These are phyloP conservation scores for Penstemon eatonii DNA, from an alignment of 257 asterid genomes.

Conservation along the genomic window DNA sequence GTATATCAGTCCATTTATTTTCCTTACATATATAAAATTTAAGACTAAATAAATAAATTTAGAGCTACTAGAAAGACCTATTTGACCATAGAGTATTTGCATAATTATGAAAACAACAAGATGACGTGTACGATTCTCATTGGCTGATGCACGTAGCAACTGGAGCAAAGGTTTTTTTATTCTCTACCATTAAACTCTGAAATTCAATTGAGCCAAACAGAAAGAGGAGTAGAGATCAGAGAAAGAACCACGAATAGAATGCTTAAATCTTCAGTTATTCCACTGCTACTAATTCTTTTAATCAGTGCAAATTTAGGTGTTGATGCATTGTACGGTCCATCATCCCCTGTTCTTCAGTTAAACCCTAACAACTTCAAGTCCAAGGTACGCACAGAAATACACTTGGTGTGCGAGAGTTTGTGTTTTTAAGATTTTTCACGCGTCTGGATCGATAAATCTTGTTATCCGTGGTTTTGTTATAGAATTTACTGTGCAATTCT, in stretches of 20 bases:
- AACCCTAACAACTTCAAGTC: conserved; percentile 89
- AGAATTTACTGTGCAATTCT: no score
- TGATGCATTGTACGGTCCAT: conserved; percentile 69
- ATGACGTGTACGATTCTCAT: conserved; percentile 37
- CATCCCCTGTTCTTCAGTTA: conserved; percentile 90
- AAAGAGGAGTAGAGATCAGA: conserved; percentile 10
- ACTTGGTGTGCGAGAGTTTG: background rate
- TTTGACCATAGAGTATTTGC: no score
- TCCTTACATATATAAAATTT: background rate
- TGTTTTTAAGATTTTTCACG: no score
- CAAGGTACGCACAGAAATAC: conserved; percentile 47
- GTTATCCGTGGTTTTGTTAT: no score
- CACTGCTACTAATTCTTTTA: conserved; percentile 35
- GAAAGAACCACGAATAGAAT: conserved; percentile 33
- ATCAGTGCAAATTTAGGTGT: conserved; percentile 43
- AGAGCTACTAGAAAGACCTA: no score
- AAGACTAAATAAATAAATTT: no score
- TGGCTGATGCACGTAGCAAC: conserved; percentile 43
- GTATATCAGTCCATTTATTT: background rate
- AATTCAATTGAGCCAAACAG: conserved; percentile 7
- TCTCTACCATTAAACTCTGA: conserved; percentile 7
- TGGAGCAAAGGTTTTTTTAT: conserved; percentile 1
- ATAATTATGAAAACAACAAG: background rate
- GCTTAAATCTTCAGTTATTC: conserved; percentile 37
- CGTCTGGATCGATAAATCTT: no score